These are phyloP conservation scores for Penicillium desertorum DNA, from an alignment of 495 filamentous ascomycete species.

Conservation along the genomic window DNA sequence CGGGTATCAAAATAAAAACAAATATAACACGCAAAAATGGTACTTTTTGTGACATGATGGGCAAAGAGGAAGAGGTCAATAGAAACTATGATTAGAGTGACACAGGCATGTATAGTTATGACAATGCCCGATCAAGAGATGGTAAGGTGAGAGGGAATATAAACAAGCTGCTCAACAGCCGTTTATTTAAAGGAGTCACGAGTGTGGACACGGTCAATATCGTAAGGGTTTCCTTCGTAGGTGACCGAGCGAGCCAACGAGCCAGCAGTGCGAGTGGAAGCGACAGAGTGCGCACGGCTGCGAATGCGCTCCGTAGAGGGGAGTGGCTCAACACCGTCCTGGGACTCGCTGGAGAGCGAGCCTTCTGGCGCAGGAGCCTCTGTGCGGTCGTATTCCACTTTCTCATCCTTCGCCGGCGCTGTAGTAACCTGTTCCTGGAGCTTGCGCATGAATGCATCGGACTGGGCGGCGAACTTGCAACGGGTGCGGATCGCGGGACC, in stretches of 20 bases:
- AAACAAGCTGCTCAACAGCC: constrained; percentile 7
- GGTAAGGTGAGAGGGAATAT: neutral
- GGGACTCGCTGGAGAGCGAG: constrained; percentile 29
- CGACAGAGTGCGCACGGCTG: constrained; percentile 34
- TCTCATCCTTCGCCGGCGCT: constrained; percentile 13
- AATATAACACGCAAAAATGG: neutral
- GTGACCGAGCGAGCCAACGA: constrained; percentile 30
- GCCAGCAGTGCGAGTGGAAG: constrained; percentile 32
- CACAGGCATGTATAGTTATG: neutral
- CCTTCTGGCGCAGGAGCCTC: constrained; percentile 37
- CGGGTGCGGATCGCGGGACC: constrained; percentile 61
- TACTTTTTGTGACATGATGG: neutral
- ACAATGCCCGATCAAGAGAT: neutral
- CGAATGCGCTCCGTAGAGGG: constrained; percentile 28
- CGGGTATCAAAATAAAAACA: constrained; percentile 12
- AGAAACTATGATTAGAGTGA: constrained; percentile 16
- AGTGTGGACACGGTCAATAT: constrained; percentile 48
- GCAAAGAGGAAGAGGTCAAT: neutral
- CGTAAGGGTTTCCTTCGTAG: constrained; percentile 49
- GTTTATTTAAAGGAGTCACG: constrained; percentile 41
- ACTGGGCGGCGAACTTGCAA: constrained; percentile 72
- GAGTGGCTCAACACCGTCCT: constrained; percentile 24
- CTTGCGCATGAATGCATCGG: constrained; percentile 48
- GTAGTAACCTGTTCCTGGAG: constrained; percentile 33
- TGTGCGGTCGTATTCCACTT: constrained; percentile 39